Base-by-base conservation (phyloP, 345 rosid species). In the Citrus medica region DNA sequence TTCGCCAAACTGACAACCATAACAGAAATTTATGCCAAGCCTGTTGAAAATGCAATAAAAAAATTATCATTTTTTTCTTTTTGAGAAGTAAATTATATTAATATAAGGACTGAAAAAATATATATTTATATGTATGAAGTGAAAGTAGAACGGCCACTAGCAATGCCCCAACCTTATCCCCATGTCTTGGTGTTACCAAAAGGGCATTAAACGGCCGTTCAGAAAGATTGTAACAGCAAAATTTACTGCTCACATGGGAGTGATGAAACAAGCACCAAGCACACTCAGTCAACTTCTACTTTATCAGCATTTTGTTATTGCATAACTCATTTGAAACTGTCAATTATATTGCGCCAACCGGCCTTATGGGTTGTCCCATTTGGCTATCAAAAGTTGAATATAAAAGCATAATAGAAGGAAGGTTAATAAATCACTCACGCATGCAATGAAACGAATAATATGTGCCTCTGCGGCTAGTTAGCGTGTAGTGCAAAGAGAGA, bases 321-420 rank as follows among this genome's bases (percentile, higher is more conserved):
- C 56, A 27, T 21, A 27, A 42, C 19, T n/a, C 28, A 46, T 42
- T 67, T 81, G 84, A 81, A 81, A 81, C 81, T 22, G 81, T 81
- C 83, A 81, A 81, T 21, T 53, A 4, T 13, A 6, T 24, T 28
- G 33, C 68, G n/a, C 68, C 77, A 38, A 38, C 77, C 27, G 35
- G 53, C 67, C 69, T 17, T 9, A 2, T 33, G 7, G 24, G 67
- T 13, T 73, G 38, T 17, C 67, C 13, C 37, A 38, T 25, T 13
- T 25, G 24, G 16, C 51, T 7, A 6, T n/a, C 14, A 30, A 53
- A 53, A 51, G 33, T 24, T 33, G 22, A 19, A 13, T 66, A 76
- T 76, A 51, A 51, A 64, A 73, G 38, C 68, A 25, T 56, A 27
- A 53, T 28, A 53, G 10, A 48, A 70, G 24, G 35, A 25, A 38